Evolutionary conservation across 202 grass and related monocot species (phyloP).

Genomic region (Carex arenaria): DNA sequence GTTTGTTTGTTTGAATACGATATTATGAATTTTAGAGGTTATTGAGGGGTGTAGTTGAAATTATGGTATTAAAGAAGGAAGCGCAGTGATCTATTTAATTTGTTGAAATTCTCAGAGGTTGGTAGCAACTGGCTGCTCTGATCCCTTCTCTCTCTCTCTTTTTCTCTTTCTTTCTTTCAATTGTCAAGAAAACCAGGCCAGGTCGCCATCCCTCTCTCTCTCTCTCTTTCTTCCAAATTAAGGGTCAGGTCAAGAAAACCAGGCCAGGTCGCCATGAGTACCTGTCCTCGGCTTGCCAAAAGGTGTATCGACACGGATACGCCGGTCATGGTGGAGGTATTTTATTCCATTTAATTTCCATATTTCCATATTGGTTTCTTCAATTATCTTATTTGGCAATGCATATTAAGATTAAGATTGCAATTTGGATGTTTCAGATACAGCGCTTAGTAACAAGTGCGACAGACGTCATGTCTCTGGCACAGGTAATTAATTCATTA

Average conservation of each 20-base stretch:
- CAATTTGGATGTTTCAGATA: constrained; percentile 45
- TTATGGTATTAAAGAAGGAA: background rate
- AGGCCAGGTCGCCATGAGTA: no score
- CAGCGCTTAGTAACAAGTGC: constrained; percentile 57
- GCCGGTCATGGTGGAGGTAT: constrained; percentile 94
- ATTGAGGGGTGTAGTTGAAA: no score
- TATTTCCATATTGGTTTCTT: background rate
- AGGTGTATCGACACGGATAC: constrained; percentile 68
- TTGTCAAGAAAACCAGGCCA: background rate
- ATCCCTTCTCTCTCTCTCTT: background rate
- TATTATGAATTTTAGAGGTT: no score
- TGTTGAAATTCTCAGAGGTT: background rate
- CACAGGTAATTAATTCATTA: constrained; percentile 41
- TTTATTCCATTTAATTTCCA: constrained; percentile 16
- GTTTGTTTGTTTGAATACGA: no score
- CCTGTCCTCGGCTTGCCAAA: constrained; percentile 44
- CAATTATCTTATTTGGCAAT: background rate
- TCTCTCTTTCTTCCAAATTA: no score
- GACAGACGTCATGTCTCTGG: constrained; percentile 68
- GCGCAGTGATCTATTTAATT: no score
- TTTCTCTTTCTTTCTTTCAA: background rate
- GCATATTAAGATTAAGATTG: background rate
- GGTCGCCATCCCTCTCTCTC: background rate
- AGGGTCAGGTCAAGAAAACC: no score
- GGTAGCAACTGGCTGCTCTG: background rate